Evolutionary conservation across 2,329 filamentous ascomycete genomes (phyloP).

Genomic region (Cercospora berteroae): DNA sequence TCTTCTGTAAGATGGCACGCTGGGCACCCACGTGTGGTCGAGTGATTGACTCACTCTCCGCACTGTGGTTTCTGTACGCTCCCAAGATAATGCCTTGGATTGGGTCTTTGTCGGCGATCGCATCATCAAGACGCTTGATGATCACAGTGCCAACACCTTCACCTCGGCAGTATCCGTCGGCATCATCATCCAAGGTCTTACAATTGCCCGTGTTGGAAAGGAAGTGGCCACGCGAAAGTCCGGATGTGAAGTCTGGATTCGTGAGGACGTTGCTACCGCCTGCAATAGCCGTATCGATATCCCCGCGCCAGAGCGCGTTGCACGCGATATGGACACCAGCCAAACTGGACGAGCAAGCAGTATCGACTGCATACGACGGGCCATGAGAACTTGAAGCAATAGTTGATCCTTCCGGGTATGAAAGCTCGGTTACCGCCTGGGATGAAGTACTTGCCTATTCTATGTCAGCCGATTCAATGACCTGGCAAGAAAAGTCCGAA

Average conservation of each 20-base stretch:
- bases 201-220: background rate
- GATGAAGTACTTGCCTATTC: background rate
- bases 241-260: background rate
- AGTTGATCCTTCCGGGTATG: background rate
- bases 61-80: background rate
- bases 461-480: background rate
- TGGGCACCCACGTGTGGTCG: slow-evolving; percentile 23
- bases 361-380: background rate
- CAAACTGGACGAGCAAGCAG: background rate
- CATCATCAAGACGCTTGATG: background rate
- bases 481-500: background rate
- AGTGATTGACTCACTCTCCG: slow-evolving; percentile 11
- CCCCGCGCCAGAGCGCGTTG: background rate
- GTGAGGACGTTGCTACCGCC: background rate
- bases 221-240: background rate
- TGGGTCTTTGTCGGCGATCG: background rate
- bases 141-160: background rate
- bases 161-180: background rate
- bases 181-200: background rate
- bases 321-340: background rate
- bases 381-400: background rate
- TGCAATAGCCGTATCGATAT: background rate
- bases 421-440: background rate
- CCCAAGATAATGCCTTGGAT: background rate
- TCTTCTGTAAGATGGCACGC: slow-evolving; percentile 7